Conservation (phyloP, 2,329 filamentous ascomycete species). For the Xylariaceae sp. region DNA sequence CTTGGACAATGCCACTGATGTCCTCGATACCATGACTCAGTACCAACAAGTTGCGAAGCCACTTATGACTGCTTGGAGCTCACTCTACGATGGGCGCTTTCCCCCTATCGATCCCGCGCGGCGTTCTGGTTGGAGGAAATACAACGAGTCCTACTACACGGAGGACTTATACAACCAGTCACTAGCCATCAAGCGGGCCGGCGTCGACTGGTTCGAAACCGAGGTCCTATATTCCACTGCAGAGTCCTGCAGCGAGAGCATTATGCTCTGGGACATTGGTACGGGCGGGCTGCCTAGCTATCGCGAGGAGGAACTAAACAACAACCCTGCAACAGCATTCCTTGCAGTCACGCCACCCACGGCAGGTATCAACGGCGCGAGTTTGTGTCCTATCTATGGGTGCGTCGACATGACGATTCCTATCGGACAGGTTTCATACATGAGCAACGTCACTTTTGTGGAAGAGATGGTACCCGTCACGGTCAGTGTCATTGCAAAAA, state of each 20-base stretch:
- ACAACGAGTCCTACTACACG: slow-evolving; percentile 32
- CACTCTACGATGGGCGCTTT: slow-evolving; percentile 41
- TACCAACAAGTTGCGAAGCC: slow-evolving; percentile 39
- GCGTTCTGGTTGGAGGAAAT: slow-evolving; percentile 32
- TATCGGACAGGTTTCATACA: slow-evolving; percentile 46
- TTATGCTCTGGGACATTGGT: slow-evolving; percentile 47
- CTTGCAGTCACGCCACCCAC: slow-evolving; percentile 36
- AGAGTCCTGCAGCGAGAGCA: slow-evolving; percentile 43
- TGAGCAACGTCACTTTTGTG: slow-evolving; percentile 42
- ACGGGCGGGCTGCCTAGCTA: slow-evolving; percentile 45
- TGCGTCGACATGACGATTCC: slow-evolving; percentile 46
- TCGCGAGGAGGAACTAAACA: slow-evolving; percentile 39
- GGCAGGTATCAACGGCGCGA: slow-evolving; percentile 38
- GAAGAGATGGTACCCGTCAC: slow-evolving; percentile 47
- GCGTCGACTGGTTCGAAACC: slow-evolving; percentile 43
- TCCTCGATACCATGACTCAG: slow-evolving; percentile 39
- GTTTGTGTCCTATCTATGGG: slow-evolving; percentile 41
- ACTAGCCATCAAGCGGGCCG: slow-evolving; percentile 34
- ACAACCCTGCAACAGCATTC: slow-evolving; percentile 35
- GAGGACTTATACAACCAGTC: slow-evolving; percentile 29
- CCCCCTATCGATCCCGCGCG: slow-evolving; percentile 43
- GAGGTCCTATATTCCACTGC: slow-evolving; percentile 40
- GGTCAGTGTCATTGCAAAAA: slow-evolving; percentile 44
- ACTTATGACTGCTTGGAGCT: slow-evolving; percentile 37
- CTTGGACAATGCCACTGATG: slow-evolving; percentile 32